phyloP scores from a whole-genome alignment of 1,284 basidiomycete species.

The Ustilago curta region DNA sequence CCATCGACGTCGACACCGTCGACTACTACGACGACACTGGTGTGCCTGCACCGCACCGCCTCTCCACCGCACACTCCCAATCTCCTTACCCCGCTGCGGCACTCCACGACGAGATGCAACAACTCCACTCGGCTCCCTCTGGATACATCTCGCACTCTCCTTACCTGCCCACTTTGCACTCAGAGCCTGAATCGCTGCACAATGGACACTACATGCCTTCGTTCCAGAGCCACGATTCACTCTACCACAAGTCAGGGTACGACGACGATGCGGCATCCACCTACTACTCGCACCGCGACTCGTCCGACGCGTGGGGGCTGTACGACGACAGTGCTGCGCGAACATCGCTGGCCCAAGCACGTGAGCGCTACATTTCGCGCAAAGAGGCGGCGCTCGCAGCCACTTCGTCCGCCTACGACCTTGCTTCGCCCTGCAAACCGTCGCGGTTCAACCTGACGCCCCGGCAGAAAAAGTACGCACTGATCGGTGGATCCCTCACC shows the following conservation, averaged over 20 bases:
- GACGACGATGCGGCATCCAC: slow-evolving; percentile 23
- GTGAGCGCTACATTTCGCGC: slow-evolving; percentile 54
- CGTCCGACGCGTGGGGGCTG: slow-evolving; percentile 38
- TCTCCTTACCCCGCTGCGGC: slow-evolving; percentile 31
- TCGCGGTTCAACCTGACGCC: slow-evolving; percentile 22
- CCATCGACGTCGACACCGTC: slow-evolving; percentile 44
- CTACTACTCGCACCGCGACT: slow-evolving; percentile 25
- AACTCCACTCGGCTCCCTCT: slow-evolving; percentile 29
- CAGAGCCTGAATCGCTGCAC: slow-evolving; percentile 12
- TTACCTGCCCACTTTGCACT: slow-evolving; percentile 21
- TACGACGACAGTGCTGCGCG: slow-evolving; percentile 21
- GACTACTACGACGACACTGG: slow-evolving; percentile 48
- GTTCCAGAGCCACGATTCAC: slow-evolving; percentile 30
- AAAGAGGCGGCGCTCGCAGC: slow-evolving; percentile 38
- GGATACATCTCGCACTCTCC: slow-evolving; percentile 21
- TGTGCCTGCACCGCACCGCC: slow-evolving; percentile 36
- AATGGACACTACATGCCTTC: slow-evolving; percentile 24
- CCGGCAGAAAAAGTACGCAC: slow-evolving; percentile 32
- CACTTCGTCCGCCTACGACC: slow-evolving; percentile 21
- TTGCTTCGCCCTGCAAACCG: slow-evolving; percentile 12
- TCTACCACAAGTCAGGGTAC: slow-evolving; percentile 20
- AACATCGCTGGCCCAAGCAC: slow-evolving; percentile 31
- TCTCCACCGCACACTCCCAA: slow-evolving; percentile 29
- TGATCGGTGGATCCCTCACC: slow-evolving; percentile 24
- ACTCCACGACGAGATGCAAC: slow-evolving; percentile 26